These are phyloP conservation scores for Irpex lacteus DNA, from an alignment of 1,284 basidiomycete species.

Conservation along the genomic window DNA sequence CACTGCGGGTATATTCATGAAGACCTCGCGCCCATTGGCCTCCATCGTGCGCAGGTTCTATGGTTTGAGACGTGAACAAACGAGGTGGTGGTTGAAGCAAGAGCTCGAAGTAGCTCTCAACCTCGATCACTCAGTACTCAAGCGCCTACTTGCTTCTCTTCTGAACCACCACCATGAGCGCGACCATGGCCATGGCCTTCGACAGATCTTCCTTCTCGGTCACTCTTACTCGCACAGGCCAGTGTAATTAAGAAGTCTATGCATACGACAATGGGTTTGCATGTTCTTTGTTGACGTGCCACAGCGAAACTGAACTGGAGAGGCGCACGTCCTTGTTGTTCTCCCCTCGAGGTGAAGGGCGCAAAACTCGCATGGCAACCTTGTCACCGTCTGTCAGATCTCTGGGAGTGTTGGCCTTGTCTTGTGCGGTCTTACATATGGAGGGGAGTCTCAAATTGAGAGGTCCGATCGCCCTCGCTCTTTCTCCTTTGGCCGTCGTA, in stretches of 20 bases:
- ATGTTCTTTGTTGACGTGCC: neutral
- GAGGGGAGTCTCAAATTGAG: too few species aligned
- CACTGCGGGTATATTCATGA: slow-evolving; percentile 23
- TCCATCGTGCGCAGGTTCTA: neutral
- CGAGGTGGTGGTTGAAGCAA: neutral
- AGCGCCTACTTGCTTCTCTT: neutral
- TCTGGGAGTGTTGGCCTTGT: neutral
- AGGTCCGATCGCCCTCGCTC: neutral
- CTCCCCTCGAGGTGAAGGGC: neutral
- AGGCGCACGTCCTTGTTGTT: neutral
- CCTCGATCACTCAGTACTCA: neutral
- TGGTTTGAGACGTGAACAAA: neutral
- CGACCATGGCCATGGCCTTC: too few species aligned
- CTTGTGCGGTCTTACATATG: neutral
- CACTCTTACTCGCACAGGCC: too few species aligned
- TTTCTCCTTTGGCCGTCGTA: neutral
- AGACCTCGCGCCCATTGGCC: slow-evolving; percentile 11
- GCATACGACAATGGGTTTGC: neutral
- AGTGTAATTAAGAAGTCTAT: too few species aligned
- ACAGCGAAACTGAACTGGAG: neutral
- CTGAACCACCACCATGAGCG: too few species aligned
- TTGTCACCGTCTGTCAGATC: neutral
- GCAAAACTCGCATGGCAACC: neutral
- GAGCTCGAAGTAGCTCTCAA: neutral
- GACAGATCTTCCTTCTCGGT: too few species aligned